Evolutionary conservation across 2,329 filamentous ascomycete species (phyloP), one percentile per base, ranked within the genome.

Genomic region (Ascochyta clinopodiicola): DNA sequence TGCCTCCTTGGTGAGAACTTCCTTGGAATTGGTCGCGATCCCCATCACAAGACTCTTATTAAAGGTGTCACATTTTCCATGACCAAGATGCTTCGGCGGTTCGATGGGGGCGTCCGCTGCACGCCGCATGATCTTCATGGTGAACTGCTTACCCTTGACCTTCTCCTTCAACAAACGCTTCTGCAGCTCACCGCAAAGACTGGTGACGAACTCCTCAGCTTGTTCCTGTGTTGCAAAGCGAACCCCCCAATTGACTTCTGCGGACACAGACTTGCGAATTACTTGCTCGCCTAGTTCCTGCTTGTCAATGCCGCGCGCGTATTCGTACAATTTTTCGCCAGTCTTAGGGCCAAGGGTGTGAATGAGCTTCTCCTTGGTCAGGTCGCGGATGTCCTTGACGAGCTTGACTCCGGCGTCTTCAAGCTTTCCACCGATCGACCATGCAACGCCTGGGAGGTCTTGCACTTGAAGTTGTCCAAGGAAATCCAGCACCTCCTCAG

Each of bases 241-340:
- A 51, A 99, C 96, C 2, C 96, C 95, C 95, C 95, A 99, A 67
- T 95, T 99, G 59, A 99, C 92, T 73, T 99, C 95, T 1, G 94
- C 94, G 2, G 95, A 98, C 0, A 99, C 92, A 0, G 94, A 98
- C 71, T 98, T 99, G 49, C 95, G 87, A 15, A 91, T 81, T 0
- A 89, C 86, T 68, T 96, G 90, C 53, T 94, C 90, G 29, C 93
- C 94, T 6, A 98, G 91, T 73, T 96, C 92, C 1, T 86, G 82
- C 44, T 82, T 84, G 75, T 99, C 95, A 44, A 98, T 91, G 2
- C 95, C 95, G 6, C 92, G 86, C 21, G 94, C 84, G 74, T 96
- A 98, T 46, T 96, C 92, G 83, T 89, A 94, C 0, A 99, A 81
- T 73, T 89, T 96, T 64, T 92, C 89, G 3, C 94, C 92, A 0